phyloP scores from a whole-genome alignment of 192 early-diverging fungal species.

The Allomyces macrogynus region DNA sequence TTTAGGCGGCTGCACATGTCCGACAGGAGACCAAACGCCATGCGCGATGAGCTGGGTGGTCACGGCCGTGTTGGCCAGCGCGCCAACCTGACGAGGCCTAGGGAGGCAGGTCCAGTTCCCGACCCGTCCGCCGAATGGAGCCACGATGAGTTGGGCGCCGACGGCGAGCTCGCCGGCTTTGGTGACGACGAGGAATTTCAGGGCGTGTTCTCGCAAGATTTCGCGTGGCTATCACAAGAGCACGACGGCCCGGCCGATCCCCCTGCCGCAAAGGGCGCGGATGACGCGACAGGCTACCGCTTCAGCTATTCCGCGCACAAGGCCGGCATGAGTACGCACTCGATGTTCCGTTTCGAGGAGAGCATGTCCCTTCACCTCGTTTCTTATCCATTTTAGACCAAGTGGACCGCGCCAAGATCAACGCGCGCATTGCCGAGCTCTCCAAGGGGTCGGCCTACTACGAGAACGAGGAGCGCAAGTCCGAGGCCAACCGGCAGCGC shows the following conservation, averaged over 20 bases:
- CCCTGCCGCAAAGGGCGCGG: neutral
- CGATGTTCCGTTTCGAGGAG: neutral
- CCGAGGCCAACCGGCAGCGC: neutral
- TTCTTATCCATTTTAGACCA: neutral
- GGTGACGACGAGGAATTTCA: too few species aligned
- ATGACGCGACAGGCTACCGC: neutral
- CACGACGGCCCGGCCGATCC: neutral
- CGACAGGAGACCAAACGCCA: too few species aligned
- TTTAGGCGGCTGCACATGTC: too few species aligned
- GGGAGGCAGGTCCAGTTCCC: too few species aligned
- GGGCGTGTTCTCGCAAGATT: neutral
- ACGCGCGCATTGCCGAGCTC: neutral
- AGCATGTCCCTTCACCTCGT: neutral
- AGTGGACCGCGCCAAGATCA: neutral
- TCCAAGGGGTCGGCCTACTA: neutral
- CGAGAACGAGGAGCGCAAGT: neutral
- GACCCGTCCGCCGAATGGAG: too few species aligned
- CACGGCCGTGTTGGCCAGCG: too few species aligned
- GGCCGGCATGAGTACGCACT: neutral
- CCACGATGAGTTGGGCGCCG: too few species aligned
- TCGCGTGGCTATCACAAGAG: neutral
- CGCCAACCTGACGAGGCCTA: too few species aligned
- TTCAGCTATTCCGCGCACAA: neutral
- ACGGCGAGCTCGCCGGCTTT: too few species aligned
- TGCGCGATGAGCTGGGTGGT: too few species aligned